Conservation (phyloP, 2,329 filamentous ascomycete species). For the Cryphonectria radicalis region DNA sequence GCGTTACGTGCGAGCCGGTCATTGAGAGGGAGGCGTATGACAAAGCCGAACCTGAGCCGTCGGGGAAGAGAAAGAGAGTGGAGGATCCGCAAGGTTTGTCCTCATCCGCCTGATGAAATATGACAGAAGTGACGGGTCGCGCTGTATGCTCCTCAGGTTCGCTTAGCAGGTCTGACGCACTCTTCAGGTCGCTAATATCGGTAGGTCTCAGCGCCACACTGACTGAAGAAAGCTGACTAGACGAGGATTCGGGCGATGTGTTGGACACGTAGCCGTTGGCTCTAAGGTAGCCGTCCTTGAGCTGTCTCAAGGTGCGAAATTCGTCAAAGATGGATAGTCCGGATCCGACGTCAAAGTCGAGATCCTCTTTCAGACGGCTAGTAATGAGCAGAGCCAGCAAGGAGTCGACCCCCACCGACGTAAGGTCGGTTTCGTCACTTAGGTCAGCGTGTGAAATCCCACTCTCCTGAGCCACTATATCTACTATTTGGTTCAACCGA, state of each 20-base stretch:
- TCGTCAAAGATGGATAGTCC: slow-evolving; percentile 5
- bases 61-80: slow-evolving; percentile 18
- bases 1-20: slow-evolving; percentile 1
- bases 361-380: slow-evolving; percentile 15
- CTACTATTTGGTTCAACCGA: not conserved
- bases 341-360: not conserved
- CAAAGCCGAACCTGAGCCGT: slow-evolving; percentile 21
- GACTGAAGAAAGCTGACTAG: no score
- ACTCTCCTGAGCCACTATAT: slow-evolving; percentile 10
- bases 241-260: no score
- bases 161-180: no score
- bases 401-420: slow-evolving; percentile 13
- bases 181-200: not conserved
- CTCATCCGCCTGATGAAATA: no score
- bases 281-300: slow-evolving; percentile 1
- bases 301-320: not conserved
- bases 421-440: slow-evolving; percentile 7
- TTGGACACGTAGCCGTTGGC: not conserved
- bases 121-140: no score
- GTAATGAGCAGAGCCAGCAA: slow-evolving; percentile 9
- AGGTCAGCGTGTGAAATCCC: slow-evolving; percentile 12
- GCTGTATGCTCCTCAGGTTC: no score
- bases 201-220: not conserved
- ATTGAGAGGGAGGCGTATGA: slow-evolving; percentile 13
- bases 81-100: not conserved